Evolutionary conservation across 805 yeast genomes (phyloP).

Genomic region (Wickerhamomyces canadensis): DNA sequence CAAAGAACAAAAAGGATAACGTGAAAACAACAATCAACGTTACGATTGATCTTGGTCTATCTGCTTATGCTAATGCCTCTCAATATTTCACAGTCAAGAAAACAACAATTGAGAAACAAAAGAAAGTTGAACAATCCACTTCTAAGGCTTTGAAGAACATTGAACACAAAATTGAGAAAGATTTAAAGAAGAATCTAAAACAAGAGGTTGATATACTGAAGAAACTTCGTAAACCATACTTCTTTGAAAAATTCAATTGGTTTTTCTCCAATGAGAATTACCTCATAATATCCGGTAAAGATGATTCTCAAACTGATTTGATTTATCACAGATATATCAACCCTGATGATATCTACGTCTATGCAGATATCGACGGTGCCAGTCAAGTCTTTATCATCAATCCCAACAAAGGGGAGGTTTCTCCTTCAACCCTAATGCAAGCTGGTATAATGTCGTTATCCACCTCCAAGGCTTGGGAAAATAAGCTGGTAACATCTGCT

Average conservation of each 20-base stretch:
- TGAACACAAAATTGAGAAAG: slow-evolving; percentile 68
- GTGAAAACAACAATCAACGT: slow-evolving; percentile 37
- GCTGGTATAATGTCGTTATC: slow-evolving; percentile 85
- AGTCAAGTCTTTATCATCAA: slow-evolving; percentile 77
- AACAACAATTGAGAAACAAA: slow-evolving; percentile 69
- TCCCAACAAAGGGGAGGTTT: slow-evolving; percentile 66
- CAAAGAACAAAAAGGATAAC: slow-evolving; percentile 8
- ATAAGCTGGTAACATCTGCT: slow-evolving; percentile 73
- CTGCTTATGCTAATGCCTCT: slow-evolving; percentile 88
- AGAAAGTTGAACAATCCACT: slow-evolving; percentile 74
- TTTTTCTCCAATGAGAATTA: slow-evolving; percentile 88
- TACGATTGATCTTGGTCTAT: slow-evolving; percentile 58
- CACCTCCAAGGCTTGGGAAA: slow-evolving; percentile 85
- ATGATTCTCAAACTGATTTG: slow-evolving; percentile 71
- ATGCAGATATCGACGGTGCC: slow-evolving; percentile 70
- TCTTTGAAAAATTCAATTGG: slow-evolving; percentile 96
- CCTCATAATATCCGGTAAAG: slow-evolving; percentile 82
- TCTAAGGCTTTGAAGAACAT: slow-evolving; percentile 77
- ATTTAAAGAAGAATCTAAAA: slow-evolving; percentile 57
- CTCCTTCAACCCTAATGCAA: slow-evolving; percentile 84
- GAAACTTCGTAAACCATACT: slow-evolving; percentile 64
- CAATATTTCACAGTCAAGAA: slow-evolving; percentile 74
- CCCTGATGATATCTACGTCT: slow-evolving; percentile 65
- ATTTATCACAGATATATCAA: slow-evolving; percentile 74
- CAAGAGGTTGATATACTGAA: slow-evolving; percentile 49